These are phyloP conservation scores for Entomortierella beljakovae DNA, from an alignment of 192 early-diverging fungal species.

Conservation along the genomic window DNA sequence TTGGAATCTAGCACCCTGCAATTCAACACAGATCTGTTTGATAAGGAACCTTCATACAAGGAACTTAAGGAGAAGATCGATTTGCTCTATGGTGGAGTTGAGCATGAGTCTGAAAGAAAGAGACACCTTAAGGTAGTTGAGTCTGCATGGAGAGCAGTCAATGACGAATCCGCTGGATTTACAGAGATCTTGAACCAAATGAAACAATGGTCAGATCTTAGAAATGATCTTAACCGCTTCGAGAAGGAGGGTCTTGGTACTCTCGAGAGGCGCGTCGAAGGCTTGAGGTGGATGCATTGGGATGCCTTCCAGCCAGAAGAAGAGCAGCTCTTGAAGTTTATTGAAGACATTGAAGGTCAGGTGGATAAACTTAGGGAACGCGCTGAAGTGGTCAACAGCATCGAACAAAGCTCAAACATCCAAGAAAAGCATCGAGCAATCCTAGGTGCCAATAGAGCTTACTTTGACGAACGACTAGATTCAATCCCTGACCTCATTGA, in stretches of 20 bases:
- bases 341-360: slow-evolving; percentile 21
- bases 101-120: slow-evolving; percentile 2
- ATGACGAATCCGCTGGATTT: slow-evolving; percentile 22
- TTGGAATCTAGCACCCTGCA: slow-evolving; percentile 21
- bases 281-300: slow-evolving; percentile 51
- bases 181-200: slow-evolving; percentile 29
- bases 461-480: slow-evolving; percentile 29
- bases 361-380: slow-evolving; percentile 15
- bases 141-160: slow-evolving; percentile 19
- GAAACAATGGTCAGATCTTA: slow-evolving; percentile 35
- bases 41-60: slow-evolving; percentile 11
- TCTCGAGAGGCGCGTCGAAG: slow-evolving; percentile 47
- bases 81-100: neutral
- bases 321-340: slow-evolving; percentile 19
- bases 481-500: slow-evolving; percentile 26
- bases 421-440: slow-evolving; percentile 15
- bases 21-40: neutral
- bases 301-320: slow-evolving; percentile 49
- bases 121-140: slow-evolving; percentile 21
- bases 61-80: slow-evolving; percentile 24
- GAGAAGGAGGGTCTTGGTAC: slow-evolving; percentile 32
- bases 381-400: slow-evolving; percentile 1
- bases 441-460: slow-evolving; percentile 25
- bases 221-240: slow-evolving; percentile 9
- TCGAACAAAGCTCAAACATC: neutral